These are phyloP conservation scores for Phytophthora hibernalis DNA, from an alignment of 352 stramenopile species.

Conservation along the genomic window DNA sequence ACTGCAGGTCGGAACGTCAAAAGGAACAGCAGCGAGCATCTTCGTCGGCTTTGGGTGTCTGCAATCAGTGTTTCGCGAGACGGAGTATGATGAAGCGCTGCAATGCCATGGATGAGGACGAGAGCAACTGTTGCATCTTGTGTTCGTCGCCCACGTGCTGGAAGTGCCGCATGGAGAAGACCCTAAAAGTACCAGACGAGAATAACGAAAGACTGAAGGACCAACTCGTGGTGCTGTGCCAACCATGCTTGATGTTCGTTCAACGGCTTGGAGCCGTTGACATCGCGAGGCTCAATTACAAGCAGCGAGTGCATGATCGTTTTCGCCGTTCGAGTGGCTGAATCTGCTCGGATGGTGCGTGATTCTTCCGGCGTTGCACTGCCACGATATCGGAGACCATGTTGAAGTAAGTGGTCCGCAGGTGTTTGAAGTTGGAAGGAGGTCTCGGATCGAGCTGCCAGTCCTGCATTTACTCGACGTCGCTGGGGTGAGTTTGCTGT, in stretches of 20 bases:
- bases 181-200: conserved; percentile 16
- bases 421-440: conserved; percentile 23
- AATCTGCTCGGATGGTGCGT: conserved; percentile 6
- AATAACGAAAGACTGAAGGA: conserved; percentile 17
- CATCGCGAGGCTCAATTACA: conserved; percentile 8
- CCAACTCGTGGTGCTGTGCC: conserved; percentile 19
- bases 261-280: conserved; percentile 12
- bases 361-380: background rate
- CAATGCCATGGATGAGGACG: background rate
- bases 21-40: conserved; percentile 27
- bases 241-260: conserved; percentile 24
- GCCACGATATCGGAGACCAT: conserved; percentile 20
- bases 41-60: conserved; percentile 10
- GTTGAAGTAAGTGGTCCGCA: conserved; percentile 16
- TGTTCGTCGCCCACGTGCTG: conserved; percentile 28
- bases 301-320: conserved; percentile 5
- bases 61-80: conserved; percentile 17
- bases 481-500: background rate
- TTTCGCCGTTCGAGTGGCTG: background rate
- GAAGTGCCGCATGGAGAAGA: conserved; percentile 17
- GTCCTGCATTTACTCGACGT: conserved; percentile 19
- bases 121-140: conserved; percentile 15
- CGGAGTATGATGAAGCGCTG: conserved; percentile 11
- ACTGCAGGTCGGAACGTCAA: conserved; percentile 14
- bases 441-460: conserved; percentile 5